Percentiles rank a stretch among this genome's conserved stretches.
phyloP scores from a whole-genome alignment of 805 yeast species.

The Yamadazyma sp. region DNA sequence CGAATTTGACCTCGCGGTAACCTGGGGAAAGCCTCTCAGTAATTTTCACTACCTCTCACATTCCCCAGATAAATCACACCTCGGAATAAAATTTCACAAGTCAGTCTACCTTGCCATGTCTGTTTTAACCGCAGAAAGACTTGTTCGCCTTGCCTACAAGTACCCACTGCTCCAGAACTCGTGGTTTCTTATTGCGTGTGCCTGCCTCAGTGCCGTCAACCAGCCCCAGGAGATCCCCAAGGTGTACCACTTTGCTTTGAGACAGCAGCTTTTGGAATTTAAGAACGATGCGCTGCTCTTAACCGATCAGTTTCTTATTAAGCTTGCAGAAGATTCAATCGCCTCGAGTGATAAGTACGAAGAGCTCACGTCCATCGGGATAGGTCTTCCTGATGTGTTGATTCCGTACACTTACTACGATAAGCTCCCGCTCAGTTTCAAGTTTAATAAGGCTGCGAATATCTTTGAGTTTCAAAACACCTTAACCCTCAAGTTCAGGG shows the following conservation, averaged over 20 bases:
- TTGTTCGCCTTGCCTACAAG: slow-evolving; percentile 50
- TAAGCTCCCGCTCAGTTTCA: slow-evolving; percentile 37
- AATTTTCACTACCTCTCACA: background rate
- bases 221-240: slow-evolving; percentile 78
- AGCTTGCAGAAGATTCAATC: slow-evolving; percentile 41
- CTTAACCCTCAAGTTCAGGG: slow-evolving; percentile 61
- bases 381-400: slow-evolving; percentile 40
- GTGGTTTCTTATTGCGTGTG: slow-evolving; percentile 83
- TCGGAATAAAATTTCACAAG: background rate
- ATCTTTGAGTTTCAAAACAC: slow-evolving; percentile 33
- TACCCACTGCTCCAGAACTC: slow-evolving; percentile 54
- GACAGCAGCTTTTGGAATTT: slow-evolving; percentile 42
- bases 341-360: slow-evolving; percentile 36
- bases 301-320: slow-evolving; percentile 32
- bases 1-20: too few relatives aligned
- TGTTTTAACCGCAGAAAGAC: slow-evolving; percentile 49
- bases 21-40: too few relatives aligned
- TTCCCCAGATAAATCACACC: slow-evolving; percentile 2
- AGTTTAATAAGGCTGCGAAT: slow-evolving; percentile 33
- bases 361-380: slow-evolving; percentile 43
- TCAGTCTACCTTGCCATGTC: slow-evolving; percentile 7
- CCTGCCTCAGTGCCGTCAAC: slow-evolving; percentile 78
- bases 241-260: slow-evolving; percentile 66
- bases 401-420: slow-evolving; percentile 40
- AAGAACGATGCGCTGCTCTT: slow-evolving; percentile 25